Conservation (phyloP, 192 early-diverging fungal genomes). For the Backusella psychrophila region DNA sequence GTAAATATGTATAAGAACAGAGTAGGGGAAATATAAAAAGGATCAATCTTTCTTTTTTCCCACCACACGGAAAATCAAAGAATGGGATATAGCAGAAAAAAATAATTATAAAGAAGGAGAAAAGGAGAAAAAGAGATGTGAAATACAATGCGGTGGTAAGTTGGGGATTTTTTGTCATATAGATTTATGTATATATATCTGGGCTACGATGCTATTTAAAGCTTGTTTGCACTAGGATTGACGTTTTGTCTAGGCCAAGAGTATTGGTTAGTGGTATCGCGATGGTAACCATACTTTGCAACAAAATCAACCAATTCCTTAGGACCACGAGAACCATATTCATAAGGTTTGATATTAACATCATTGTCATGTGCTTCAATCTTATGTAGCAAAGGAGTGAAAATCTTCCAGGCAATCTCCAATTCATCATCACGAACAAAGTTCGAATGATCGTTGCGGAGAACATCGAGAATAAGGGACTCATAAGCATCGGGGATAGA, state of each 20-base stretch:
- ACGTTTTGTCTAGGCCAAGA: slow-evolving; percentile 13
- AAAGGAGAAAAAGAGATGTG: neutral
- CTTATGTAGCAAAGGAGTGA: slow-evolving; percentile 92
- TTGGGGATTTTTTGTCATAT: neutral
- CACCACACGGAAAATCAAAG: neutral
- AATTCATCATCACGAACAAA: slow-evolving; percentile 93
- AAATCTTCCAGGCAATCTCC: slow-evolving; percentile 96
- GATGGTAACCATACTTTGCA: slow-evolving; percentile 44
- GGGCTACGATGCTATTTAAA: neutral
- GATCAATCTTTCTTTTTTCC: neutral
- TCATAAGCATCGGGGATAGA: slow-evolving; percentile 99
- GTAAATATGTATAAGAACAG: neutral
- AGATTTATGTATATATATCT: neutral
- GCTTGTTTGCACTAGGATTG: slow-evolving; percentile 5
- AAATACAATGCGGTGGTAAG: neutral
- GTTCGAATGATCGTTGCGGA: slow-evolving; percentile 93
- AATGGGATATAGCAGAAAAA: slow-evolving; percentile 6
- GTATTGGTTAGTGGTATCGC: neutral
- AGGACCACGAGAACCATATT: slow-evolving; percentile 85
- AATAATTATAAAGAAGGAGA: neutral
- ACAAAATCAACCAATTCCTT: slow-evolving; percentile 74
- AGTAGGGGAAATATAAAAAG: neutral
- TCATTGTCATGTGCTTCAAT: slow-evolving; percentile 59
- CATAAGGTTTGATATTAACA: slow-evolving; percentile 63
- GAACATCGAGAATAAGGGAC: slow-evolving; percentile 88